Base-by-base conservation (phyloP, 108 stramenopile genomes). In the Pelagomonas calceolata region DNA sequence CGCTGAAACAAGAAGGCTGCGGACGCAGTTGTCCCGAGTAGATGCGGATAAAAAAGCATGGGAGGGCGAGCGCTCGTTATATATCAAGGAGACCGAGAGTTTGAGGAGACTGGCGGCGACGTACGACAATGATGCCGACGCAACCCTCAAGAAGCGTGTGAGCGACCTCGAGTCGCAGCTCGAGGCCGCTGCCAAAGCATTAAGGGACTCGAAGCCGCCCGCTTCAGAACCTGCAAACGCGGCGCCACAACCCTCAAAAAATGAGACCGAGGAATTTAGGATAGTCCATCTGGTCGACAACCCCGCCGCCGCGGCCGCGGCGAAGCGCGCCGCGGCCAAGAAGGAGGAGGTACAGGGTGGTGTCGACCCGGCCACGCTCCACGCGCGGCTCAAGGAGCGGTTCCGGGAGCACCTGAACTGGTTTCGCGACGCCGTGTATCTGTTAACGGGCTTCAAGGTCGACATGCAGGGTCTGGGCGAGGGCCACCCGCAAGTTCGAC, bases 361-460 rank as follows among this genome's bases (percentile, higher is more conserved):
- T 26, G 69, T 35, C 37, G 63, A 60, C 33, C 21, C 60, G 60
- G 66, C 88, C 46, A 94, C 94, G 75, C 75, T 92, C 36, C 89
- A 92, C 70, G 81, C 89, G 63, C 90, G 95, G 12, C 83, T 96
- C 68, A 93, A 94, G 69, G 86, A 94, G 76, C 80, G 80, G 34
- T 96, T 96, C 84, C 85, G 84, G 73, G 90, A 94, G 68, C 91
- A 91, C 76, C 93, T 92, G 73, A 86, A 79, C 32, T 75, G 88
- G 34, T 96, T 91, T 74, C 85, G 93, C 14, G 92, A 96, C 66
- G 93, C 92, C 4, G 95, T 96, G 0, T 94, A 94, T 67, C 79
- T 94, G 34, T 81, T 96, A 65, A 94, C 94, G 4, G 95, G 95
- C 0, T 92, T 75, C 78, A 94, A 94, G 68, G 84, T 98, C 44